Conservation (phyloP, 2,329 filamentous ascomycete species). For the Clarireedia homoeocarpa region DNA sequence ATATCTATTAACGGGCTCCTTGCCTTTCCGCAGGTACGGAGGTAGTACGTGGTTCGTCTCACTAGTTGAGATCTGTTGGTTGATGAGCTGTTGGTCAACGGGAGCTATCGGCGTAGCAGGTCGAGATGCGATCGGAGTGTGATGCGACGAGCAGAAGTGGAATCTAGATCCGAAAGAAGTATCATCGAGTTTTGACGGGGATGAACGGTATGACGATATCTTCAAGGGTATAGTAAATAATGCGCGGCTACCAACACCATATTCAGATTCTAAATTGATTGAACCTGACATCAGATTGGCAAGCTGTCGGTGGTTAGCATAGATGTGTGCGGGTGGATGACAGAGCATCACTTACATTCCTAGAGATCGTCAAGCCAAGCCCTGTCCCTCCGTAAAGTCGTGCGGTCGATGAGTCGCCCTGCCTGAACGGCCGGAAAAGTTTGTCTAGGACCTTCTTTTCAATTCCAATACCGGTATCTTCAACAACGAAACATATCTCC, state of each 20-base stretch:
- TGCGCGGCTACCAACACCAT: slow-evolving; percentile 17
- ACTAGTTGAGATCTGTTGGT: slow-evolving; percentile 13
- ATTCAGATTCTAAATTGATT: slow-evolving; percentile 13
- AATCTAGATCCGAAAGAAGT: too few relatives aligned
- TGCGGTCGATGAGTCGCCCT: slow-evolving; percentile 69
- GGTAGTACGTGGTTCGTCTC: slow-evolving; percentile 3
- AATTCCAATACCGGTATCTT: slow-evolving; percentile 69
- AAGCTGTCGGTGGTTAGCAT: slow-evolving; percentile 12
- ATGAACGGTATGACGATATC: slow-evolving; percentile 9
- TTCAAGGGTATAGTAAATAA: slow-evolving; percentile 20
- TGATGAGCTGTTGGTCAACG: neutral
- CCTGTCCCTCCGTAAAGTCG: slow-evolving; percentile 73
- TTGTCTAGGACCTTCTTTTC: slow-evolving; percentile 61
- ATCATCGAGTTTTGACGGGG: neutral
- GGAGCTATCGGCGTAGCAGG: neutral
- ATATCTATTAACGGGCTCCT: too few relatives aligned
- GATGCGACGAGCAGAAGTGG: neutral
- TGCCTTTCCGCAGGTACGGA: neutral
- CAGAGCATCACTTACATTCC: slow-evolving; percentile 13
- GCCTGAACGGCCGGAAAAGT: slow-evolving; percentile 73
- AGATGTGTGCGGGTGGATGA: neutral
- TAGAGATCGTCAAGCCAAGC: slow-evolving; percentile 67
- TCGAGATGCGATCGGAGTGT: neutral
- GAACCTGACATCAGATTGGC: slow-evolving; percentile 21
- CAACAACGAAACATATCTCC: slow-evolving; percentile 55